Conservation (phyloP, 1,284 basidiomycete species). For the Irpex sp. region DNA sequence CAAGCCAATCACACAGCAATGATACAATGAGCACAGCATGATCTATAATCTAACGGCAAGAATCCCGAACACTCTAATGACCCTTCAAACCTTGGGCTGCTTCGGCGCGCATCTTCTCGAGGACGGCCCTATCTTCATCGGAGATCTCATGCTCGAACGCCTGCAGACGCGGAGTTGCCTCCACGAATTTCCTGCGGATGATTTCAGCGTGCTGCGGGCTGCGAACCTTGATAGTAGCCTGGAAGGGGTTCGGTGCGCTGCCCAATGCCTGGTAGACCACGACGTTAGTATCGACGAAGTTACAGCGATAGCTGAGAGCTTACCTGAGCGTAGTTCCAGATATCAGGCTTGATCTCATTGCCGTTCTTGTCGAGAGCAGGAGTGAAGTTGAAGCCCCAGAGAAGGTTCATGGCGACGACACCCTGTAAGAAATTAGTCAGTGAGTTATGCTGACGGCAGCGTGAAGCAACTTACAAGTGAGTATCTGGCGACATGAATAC, state of each 20-base stretch:
- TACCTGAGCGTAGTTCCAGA: background rate
- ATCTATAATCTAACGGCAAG: background rate
- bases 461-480: conserved; percentile 3
- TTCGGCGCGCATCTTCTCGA: background rate
- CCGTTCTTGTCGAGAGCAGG: background rate
- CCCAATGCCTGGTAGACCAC: background rate
- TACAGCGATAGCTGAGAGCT: background rate
- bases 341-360: background rate
- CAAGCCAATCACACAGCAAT: no score
- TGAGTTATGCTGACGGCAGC: background rate
- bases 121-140: background rate
- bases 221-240: background rate
- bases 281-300: no score
- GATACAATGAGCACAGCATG: no score
- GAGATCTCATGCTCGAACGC: background rate
- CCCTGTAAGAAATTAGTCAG: background rate
- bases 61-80: background rate
- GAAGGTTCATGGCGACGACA: conserved; percentile 3
- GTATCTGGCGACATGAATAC: conserved; percentile 7
- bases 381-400: conserved; percentile 10
- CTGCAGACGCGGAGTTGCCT: background rate
- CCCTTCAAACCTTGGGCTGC: background rate
- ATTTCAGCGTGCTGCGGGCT: background rate
- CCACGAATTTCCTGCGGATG: background rate
- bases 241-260: background rate